Percentiles rank a stretch among this genome's conserved stretches.
Conservation (phyloP, 2,329 filamentous ascomycete genomes). For the Aphanocladium album region DNA sequence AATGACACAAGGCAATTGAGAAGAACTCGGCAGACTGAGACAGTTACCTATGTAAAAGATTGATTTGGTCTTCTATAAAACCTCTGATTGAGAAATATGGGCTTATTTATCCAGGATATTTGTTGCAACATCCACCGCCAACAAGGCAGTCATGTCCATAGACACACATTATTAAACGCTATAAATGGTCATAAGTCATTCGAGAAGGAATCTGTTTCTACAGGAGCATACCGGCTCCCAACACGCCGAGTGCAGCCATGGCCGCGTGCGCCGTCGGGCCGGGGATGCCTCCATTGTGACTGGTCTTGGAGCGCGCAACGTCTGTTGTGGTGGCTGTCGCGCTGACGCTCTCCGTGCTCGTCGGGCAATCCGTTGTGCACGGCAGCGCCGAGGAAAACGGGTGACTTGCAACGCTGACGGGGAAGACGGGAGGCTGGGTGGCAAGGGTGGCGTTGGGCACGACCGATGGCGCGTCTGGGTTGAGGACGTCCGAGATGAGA, state of each 20-base stretch:
- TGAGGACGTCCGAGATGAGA: slow-evolving; percentile 50
- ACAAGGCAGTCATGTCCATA: not conserved
- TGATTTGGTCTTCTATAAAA: no score
- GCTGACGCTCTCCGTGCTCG: slow-evolving; percentile 9
- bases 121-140: not conserved
- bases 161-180: not conserved
- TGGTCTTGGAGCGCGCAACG: not conserved
- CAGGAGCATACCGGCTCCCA: slow-evolving; percentile 22
- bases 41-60: no score
- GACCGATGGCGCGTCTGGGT: slow-evolving; percentile 32
- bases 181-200: not conserved
- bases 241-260: slow-evolving; percentile 25
- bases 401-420: slow-evolving; percentile 40
- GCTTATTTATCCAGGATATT: no score
- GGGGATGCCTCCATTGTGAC: slow-evolving; percentile 17
- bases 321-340: slow-evolving; percentile 14
- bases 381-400: slow-evolving; percentile 40
- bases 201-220: not conserved
- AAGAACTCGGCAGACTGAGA: no score
- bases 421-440: slow-evolving; percentile 49
- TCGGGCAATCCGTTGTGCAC: slow-evolving; percentile 35
- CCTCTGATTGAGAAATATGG: not conserved
- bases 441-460: slow-evolving; percentile 32
- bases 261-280: slow-evolving; percentile 23
- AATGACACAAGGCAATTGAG: no score